Percentiles rank a stretch among this genome's conserved stretches.
Conservation (phyloP, 2,329 filamentous ascomycete species). For the Lachnellula occidentalis region DNA sequence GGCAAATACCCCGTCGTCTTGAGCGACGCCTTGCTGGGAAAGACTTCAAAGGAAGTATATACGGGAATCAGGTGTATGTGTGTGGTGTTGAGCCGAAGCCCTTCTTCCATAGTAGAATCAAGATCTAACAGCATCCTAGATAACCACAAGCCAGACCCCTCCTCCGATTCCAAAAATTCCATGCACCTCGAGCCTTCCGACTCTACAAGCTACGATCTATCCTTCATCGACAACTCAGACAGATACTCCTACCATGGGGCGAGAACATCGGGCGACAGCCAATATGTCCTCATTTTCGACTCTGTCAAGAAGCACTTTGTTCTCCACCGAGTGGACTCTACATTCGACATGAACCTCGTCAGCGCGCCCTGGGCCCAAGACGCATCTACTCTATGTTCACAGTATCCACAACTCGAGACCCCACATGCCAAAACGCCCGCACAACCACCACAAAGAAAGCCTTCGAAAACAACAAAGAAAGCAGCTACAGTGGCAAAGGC, state of each 20-base stretch:
- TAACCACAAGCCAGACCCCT: slow-evolving; percentile 54
- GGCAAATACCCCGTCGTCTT: slow-evolving; percentile 59
- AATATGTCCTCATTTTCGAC: slow-evolving; percentile 72
- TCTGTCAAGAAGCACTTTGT: slow-evolving; percentile 68
- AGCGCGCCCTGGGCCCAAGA: slow-evolving; percentile 62
- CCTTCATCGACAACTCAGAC: slow-evolving; percentile 49
- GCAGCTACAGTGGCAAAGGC: slow-evolving; percentile 24
- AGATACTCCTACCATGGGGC: slow-evolving; percentile 58
- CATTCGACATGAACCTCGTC: slow-evolving; percentile 81
- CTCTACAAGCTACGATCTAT: slow-evolving; percentile 40
- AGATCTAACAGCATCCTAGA: slow-evolving; percentile 38
- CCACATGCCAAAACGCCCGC: slow-evolving; percentile 10
- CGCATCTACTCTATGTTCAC: slow-evolving; percentile 55
- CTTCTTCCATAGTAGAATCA: slow-evolving; percentile 23
- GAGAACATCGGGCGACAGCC: slow-evolving; percentile 48
- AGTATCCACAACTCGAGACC: slow-evolving; percentile 57
- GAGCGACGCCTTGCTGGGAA: slow-evolving; percentile 55
- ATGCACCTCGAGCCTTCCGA: slow-evolving; percentile 46
- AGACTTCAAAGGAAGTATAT: slow-evolving; percentile 51
- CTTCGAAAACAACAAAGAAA: slow-evolving; percentile 26
- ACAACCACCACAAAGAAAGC: slow-evolving; percentile 19
- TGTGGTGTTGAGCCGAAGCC: slow-evolving; percentile 18
- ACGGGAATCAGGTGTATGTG: slow-evolving; percentile 55
- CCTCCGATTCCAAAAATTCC: slow-evolving; percentile 38
- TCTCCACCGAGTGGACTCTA: slow-evolving; percentile 74